phyloP scores from a whole-genome alignment of 1,139 yeast species.

The Saccharomyces uvarum region DNA sequence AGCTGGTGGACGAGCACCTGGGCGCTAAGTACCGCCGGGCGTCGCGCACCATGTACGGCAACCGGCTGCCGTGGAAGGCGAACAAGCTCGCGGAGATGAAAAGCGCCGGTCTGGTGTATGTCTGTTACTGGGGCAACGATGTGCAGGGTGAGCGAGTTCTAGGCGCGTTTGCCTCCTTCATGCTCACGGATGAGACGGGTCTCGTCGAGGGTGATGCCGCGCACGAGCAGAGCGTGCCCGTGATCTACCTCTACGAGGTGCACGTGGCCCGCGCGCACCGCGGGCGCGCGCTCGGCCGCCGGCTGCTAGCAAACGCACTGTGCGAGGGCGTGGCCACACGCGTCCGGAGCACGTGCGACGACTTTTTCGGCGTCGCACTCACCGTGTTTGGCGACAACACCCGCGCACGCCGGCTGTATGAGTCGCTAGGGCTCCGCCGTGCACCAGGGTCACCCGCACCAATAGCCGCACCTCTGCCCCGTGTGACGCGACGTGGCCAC shows the following conservation, averaged over 20 bases:
- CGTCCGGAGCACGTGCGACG: not conserved
- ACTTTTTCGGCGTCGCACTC: constrained; percentile 19
- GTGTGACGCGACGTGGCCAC: not conserved
- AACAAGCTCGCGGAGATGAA: constrained; percentile 26
- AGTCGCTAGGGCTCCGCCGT: constrained; percentile 14
- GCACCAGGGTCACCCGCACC: constrained; percentile 20
- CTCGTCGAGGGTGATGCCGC: constrained; percentile 5
- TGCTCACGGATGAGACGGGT: constrained; percentile 22
- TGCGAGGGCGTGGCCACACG: not conserved
- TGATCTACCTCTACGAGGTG: constrained; percentile 27
- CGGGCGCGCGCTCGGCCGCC: constrained; percentile 17
- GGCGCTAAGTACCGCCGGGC: constrained; percentile 20
- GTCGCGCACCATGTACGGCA: constrained; percentile 17
- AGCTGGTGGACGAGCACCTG: constrained; percentile 19
- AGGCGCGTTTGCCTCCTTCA: constrained; percentile 20
- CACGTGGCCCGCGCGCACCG: constrained; percentile 17
- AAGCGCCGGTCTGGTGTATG: constrained; percentile 21
- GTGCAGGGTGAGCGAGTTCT: constrained; percentile 3
- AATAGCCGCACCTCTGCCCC: not conserved
- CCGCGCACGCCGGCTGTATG: constrained; percentile 22
- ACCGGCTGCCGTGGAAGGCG: constrained; percentile 18
- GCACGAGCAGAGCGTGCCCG: not conserved
- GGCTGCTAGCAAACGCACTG: not conserved
- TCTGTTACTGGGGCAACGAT: constrained; percentile 15
- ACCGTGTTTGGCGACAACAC: constrained; percentile 28